Evolutionary conservation across 1,284 basidiomycete species (phyloP), one percentile per base, ranked within the genome.

Genomic region (Ceratorhiza oryzae-sativae): DNA sequence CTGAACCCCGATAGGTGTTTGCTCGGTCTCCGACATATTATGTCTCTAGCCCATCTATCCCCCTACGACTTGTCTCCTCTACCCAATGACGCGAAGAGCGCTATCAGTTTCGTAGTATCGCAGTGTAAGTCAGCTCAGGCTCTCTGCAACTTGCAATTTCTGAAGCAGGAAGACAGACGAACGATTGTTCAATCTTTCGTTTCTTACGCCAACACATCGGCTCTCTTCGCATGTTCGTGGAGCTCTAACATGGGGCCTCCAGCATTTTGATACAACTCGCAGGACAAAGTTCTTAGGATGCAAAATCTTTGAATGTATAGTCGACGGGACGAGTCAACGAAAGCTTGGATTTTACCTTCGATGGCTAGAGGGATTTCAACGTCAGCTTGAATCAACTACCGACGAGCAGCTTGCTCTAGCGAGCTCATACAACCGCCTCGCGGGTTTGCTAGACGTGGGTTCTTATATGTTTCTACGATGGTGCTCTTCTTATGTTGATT

Each of bases 241-340:
- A 41, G 56, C 10, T n/a, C 27, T 55, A 1, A 12, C 15, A 3
- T 55, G 56, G 56, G 5, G 34, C 39, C 27, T 59, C 4, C 56
- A 59, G 9, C 15, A 41, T 2, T 27, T 34, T 25, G 56, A 59
- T 23, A 18, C 10, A 25, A 12, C 30, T 12, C 36, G 56, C 42
- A n/a, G 56, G 23, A n/a, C 56, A 15, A 41, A 42, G 10, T 20
- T 25, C 56, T 34, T 55, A n/a, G 53, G 53, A 15, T 55, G 53
- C n/a, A 55, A 55, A 32, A 55, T 55, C 15, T 55, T 55, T 18
- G 53, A 55, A 12, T 55, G 53, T 36, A 20, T 55, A n/a, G 30
- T 55, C 3, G 53, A 36, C 20, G 53, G 53, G 3, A 55, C 32
- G 10, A 36, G 53, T 32, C 53, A 18, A 34, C 53, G 10, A 36